Evolutionary conservation across 2,329 filamentous ascomycete genomes (phyloP), one percentile per base, ranked within the genome.

Genomic region (Fusarium palustre): DNA sequence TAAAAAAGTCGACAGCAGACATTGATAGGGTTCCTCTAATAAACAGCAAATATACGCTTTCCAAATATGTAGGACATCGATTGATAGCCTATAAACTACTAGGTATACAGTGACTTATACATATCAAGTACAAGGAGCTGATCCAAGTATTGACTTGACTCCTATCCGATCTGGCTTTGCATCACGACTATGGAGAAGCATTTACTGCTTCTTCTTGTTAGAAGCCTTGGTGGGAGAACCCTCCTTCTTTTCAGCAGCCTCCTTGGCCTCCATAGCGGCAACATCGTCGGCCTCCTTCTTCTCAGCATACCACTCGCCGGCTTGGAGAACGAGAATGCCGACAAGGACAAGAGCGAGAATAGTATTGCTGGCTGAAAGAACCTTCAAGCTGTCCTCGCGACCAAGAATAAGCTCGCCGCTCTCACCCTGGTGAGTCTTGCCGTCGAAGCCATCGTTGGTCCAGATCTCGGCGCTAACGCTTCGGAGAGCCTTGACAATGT

Each of bases 301-400:
- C 86, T 98, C 94, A 28, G 96, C 96, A 82, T 99, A 99, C 96
- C 95, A 98, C 86, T 98, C 93, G 13, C 96, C 96, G 22, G 93
- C 93, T 87, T 99, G 96, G 76, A 99, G 82, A 34, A 97, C 92
- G 70, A 99, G 79, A 12, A 99, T 92, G 7, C 96, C 96, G 5
- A 98, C 90, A 55, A 99, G 82, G 31, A 99, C 93, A 45, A 99
- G 86, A 36, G 95, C 96, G 59, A 98, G 82, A 77, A 99, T 99
- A 5, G 96, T 98, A 81, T 99, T 97, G 80, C 93, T 97, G 10
- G 96, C 96, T 33, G 94, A 90, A 75, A 98, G 84, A 18, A 99
- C 95, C 83, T 93, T 92, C 74, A 99, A 82, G 75, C 90, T 95
- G 79, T 99, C 96, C 81, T 97, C 94, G 28, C 94, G 84, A 4